These are phyloP conservation scores for Rutidosis leptorrhynchoides DNA, from an alignment of 129 eudicot species.

Conservation along the genomic window DNA sequence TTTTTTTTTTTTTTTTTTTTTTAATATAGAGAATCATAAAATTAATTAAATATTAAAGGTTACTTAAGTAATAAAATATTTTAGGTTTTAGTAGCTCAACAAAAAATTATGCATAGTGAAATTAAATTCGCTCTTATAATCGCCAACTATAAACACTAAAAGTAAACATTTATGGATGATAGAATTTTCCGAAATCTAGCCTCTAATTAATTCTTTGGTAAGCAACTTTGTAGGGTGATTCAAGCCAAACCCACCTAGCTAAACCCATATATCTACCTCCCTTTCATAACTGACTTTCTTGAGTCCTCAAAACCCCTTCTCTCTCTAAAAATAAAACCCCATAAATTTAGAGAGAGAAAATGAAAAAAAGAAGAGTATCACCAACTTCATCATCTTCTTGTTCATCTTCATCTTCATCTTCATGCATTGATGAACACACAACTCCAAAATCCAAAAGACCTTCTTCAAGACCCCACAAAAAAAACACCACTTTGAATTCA, in stretches of 20 bases:
- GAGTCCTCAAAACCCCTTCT: conserved; percentile 10
- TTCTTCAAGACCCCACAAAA: conserved; percentile 38
- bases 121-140: too few relatives aligned
- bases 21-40: too few relatives aligned
- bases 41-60: too few relatives aligned
- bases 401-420: conserved; percentile 55
- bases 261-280: conserved; percentile 34
- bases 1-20: too few relatives aligned
- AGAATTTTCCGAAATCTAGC: too few relatives aligned
- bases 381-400: conserved; percentile 45
- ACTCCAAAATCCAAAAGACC: conserved; percentile 34
- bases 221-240: conserved; percentile 52
- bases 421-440: conserved; percentile 48
- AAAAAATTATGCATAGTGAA: too few relatives aligned
- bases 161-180: too few relatives aligned
- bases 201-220: too few relatives aligned
- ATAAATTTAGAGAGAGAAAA: conserved; percentile 20
- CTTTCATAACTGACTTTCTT: conserved; percentile 26
- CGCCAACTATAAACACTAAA: too few relatives aligned
- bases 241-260: conserved; percentile 50
- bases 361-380: conserved; percentile 48
- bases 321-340: background rate
- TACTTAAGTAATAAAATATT: too few relatives aligned
- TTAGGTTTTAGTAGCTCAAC: too few relatives aligned
- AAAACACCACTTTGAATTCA: conserved; percentile 21